Conservation (phyloP, 1,139 yeast species). For the Geotrichum europaeum region DNA sequence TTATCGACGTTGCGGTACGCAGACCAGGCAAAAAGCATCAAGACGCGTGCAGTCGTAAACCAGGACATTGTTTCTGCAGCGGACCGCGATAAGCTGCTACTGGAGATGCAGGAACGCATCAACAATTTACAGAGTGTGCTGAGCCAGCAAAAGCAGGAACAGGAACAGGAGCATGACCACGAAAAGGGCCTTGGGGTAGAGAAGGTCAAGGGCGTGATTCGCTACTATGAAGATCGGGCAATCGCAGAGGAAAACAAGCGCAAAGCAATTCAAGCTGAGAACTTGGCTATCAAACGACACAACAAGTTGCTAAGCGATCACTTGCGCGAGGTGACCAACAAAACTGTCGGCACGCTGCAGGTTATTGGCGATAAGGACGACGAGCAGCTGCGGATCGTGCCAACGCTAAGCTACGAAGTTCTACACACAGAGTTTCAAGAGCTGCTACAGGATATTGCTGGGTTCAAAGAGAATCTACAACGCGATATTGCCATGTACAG, state of each 20-base stretch:
- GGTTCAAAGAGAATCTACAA: constrained; percentile 3
- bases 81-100: constrained; percentile 36
- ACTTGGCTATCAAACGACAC: constrained; percentile 30
- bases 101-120: constrained; percentile 40
- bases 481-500: constrained; percentile 3
- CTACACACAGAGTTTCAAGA: constrained; percentile 12
- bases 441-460: constrained; percentile 9
- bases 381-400: not conserved
- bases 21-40: constrained; percentile 63
- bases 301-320: constrained; percentile 33
- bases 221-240: constrained; percentile 43
- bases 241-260: constrained; percentile 35
- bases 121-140: constrained; percentile 34
- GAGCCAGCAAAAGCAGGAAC: constrained; percentile 23
- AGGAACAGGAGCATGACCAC: constrained; percentile 29
- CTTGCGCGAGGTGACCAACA: constrained; percentile 32
- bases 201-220: constrained; percentile 34
- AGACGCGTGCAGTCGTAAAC: constrained; percentile 52
- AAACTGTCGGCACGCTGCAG: constrained; percentile 20
- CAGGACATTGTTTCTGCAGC: constrained; percentile 40
- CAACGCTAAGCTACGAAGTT: constrained; percentile 13
- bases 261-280: constrained; percentile 34
- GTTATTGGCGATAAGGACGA: constrained; percentile 4
- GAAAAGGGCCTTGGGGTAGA: constrained; percentile 27
- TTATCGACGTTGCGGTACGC: constrained; percentile 70